Evolutionary conservation across 371 early-diverging fungal genomes (phyloP), one percentile per base, ranked within the genome.

Genomic region (Lichtheimia ramosa): DNA sequence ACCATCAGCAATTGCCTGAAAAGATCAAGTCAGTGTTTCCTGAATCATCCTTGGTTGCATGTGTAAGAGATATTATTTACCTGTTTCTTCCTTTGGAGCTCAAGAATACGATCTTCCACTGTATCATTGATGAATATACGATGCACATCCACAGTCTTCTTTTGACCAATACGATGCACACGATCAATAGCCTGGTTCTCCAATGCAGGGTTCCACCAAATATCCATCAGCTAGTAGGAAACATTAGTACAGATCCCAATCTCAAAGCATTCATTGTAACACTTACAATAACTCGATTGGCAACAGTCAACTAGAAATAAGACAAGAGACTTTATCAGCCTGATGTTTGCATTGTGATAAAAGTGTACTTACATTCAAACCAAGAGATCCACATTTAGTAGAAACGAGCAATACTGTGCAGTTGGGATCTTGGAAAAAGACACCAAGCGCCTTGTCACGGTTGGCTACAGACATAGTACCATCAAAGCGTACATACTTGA

Each of bases 331-430:
- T 51, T 42, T 28, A 14, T 42, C 5, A 52, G 5, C 7, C 50
- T 18, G 27, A 21, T 8, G 39, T 16, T 21, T 21, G 23, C 1
- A 49, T 20, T 7, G 27, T 24, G 13, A 34, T 8, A 34, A 46
- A n/a, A n/a, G 46, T 14, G 62, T 65, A n/a, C 88, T 90, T 52
- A 95, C 69, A 56, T 96, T 97, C n/a, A 97, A 77, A 20, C 85
- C 85, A 1, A 79, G 54, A 0, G 81, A 73, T 3, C 83, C 83
- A 42, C 78, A 77, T 52, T 80, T 83, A 5, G 84, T 80, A 25
- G 88, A 88, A 24, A 91, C 80, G 6, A 92, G 67, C 65, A 92
- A 70, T 0, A 91, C 77, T 0, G 70, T 71, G 14, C 73, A 59
- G 0, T 64, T 56, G 2, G 86, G 80, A 46, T 89, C 81, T 5